These are phyloP conservation scores for Plectranthus barbatus DNA, from an alignment of 257 asterid species.

Conservation along the genomic window DNA sequence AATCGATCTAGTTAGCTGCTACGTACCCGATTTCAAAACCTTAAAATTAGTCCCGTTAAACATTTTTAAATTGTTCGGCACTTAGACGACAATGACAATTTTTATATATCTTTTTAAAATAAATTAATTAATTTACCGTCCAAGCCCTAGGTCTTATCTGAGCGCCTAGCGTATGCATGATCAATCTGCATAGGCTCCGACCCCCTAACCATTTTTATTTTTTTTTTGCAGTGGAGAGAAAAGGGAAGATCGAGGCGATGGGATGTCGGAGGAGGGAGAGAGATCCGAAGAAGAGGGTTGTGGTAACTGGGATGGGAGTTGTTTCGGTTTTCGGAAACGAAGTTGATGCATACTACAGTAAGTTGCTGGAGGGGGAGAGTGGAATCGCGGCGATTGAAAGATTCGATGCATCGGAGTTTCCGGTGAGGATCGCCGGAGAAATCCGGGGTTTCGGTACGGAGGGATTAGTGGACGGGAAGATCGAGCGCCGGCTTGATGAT, in stretches of 20 bases:
- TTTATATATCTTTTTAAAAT: too few species aligned
- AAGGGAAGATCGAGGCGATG: neutral
- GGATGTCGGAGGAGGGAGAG: conserved; percentile 34
- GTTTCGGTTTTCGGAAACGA: conserved; percentile 56
- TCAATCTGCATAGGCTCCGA: too few species aligned
- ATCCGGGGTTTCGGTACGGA: conserved; percentile 39
- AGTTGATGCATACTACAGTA: conserved; percentile 28
- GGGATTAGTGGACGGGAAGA: conserved; percentile 43
- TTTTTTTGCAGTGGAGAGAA: neutral
- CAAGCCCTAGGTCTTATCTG: too few species aligned
- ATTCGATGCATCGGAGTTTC: conserved; percentile 35
- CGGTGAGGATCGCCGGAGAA: conserved; percentile 43
- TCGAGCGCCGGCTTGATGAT: conserved; percentile 39
- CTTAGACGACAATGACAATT: too few species aligned
- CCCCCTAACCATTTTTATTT: too few species aligned
- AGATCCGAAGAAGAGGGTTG: conserved; percentile 12
- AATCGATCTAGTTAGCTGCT: too few species aligned
- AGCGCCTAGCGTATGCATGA: too few species aligned
- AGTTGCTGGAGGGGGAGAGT: conserved; percentile 41
- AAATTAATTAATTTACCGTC: too few species aligned
- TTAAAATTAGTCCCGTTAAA: too few species aligned
- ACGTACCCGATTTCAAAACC: too few species aligned
- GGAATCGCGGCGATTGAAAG: conserved; percentile 42
- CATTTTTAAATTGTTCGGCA: too few species aligned
- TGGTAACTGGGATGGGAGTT: conserved; percentile 25